Base-by-base conservation (phyloP, 2,329 filamentous ascomycete species). In the Neofusicoccum laricinum region DNA sequence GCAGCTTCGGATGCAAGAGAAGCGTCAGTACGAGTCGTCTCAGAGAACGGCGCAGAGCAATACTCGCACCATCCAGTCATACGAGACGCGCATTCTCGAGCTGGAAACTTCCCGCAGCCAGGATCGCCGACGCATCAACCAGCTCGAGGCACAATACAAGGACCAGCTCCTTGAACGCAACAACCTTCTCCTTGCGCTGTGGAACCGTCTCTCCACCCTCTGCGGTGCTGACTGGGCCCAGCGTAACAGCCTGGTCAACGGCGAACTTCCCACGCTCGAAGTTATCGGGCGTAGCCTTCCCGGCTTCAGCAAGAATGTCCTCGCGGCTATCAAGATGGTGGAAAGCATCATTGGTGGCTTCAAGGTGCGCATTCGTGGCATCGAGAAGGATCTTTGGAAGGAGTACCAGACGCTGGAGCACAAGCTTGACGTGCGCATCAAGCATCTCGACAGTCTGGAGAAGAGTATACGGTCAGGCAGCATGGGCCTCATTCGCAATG, bases 201-300 rank as follows among this genome's bases (percentile, higher is more conserved):
- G 95, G 95, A 94, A 94, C 67, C 86, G 91, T 50, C 84, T 99
- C 8, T 93, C 92, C 3, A 84, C 87, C 0, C 84, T 98, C 48
- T 98, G 95, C 71, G 95, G 95, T 11, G 85, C 88, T 0, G 95
- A 98, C 73, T 99, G 95, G 94, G 87, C 91, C 4, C 91, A 97
- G 75, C 88, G 90, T 71, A 93, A 98, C 76, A 90, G 90, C 64
- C 86, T 97, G 25, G 91, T 98, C 73, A 94, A 95, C 71, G 92
- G 93, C 19, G 91, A 94, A 66, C 80, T 96, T 6, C 92, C 93
- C 0, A 92, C 90, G 12, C 84, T 96, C 38, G 94, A 97, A 71
- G 88, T 93, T 14, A 90, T 99, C 66, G 88, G 89, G 1, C 93
- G 89, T 57, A 92, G 95, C 78, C 84, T 98, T 4, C 89, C 91